phyloP scores from a whole-genome alignment of 2,329 filamentous ascomycete genomes.

The Arthrobotrys musiformis region DNA sequence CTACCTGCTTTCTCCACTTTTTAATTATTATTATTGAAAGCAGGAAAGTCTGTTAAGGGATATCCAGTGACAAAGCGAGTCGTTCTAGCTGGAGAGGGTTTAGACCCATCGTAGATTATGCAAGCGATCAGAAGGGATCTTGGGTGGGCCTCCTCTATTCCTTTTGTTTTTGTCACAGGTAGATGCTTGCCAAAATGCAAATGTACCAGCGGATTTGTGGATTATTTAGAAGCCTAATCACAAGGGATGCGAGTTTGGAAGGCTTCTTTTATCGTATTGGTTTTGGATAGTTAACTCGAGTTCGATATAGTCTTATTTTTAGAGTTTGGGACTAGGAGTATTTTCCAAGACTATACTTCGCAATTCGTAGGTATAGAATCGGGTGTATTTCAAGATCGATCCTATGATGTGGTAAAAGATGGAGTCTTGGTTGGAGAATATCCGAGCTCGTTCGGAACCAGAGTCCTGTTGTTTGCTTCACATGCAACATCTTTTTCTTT shows the following conservation, averaged over 20 bases:
- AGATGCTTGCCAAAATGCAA: slow-evolving; percentile 1
- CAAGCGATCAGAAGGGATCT: slow-evolving; percentile 48
- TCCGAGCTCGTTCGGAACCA: slow-evolving; percentile 10
- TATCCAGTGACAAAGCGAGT: slow-evolving; percentile 23
- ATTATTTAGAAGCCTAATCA: slow-evolving; percentile 16
- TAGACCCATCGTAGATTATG: slow-evolving; percentile 52
- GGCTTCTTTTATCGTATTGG: slow-evolving; percentile 1
- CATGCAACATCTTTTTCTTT: slow-evolving; percentile 10
- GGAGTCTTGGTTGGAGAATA: slow-evolving; percentile 1
- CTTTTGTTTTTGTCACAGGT: not conserved
- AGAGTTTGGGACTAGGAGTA: slow-evolving; percentile 9
- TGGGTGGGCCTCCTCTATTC: slow-evolving; percentile 26
- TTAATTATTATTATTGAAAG: too few relatives aligned
- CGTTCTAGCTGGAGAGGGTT: slow-evolving; percentile 37
- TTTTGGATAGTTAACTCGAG: not conserved
- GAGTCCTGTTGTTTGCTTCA: slow-evolving; percentile 11
- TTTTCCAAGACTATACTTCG: not conserved
- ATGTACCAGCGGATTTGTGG: not conserved
- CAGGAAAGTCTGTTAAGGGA: slow-evolving; percentile 28
- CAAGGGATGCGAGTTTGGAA: slow-evolving; percentile 28
- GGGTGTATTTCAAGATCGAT: slow-evolving; percentile 1
- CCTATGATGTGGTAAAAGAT: slow-evolving; percentile 3
- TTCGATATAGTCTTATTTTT: not conserved
- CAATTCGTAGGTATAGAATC: not conserved
- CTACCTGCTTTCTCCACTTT: slow-evolving; percentile 28